These are phyloP conservation scores for Recurvomyces mirabilis DNA, from an alignment of 495 filamentous ascomycete genomes.

Conservation along the genomic window DNA sequence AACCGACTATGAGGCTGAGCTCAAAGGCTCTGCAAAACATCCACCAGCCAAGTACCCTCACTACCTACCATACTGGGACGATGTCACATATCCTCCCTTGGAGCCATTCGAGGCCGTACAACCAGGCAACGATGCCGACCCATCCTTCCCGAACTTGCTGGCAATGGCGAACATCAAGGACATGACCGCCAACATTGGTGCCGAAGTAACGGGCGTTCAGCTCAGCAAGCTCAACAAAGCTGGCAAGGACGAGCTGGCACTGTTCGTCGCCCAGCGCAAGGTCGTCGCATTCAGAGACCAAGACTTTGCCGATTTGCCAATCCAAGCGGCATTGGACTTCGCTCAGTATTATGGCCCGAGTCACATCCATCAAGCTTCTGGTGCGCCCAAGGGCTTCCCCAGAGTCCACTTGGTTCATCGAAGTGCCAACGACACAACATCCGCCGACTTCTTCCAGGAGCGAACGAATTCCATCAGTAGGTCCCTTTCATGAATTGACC, in stretches of 20 bases:
- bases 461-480: slow-evolving; percentile 43
- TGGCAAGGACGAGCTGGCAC: slow-evolving; percentile 72
- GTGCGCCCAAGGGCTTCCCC: slow-evolving; percentile 57
- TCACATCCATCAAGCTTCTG: slow-evolving; percentile 73
- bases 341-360: slow-evolving; percentile 69
- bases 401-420: slow-evolving; percentile 73
- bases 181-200: slow-evolving; percentile 63
- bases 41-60: slow-evolving; percentile 51
- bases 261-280: slow-evolving; percentile 66
- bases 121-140: slow-evolving; percentile 61
- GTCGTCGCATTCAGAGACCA: slow-evolving; percentile 73
- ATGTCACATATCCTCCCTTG: slow-evolving; percentile 44
- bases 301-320: slow-evolving; percentile 64
- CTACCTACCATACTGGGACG: slow-evolving; percentile 42
- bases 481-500: too few species aligned
- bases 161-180: slow-evolving; percentile 40
- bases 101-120: slow-evolving; percentile 61
- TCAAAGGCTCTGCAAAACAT: slow-evolving; percentile 30
- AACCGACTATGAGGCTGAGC: slow-evolving; percentile 24
- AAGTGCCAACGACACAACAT: slow-evolving; percentile 48
- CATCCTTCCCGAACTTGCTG: slow-evolving; percentile 55
- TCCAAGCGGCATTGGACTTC: slow-evolving; percentile 57
- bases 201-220: slow-evolving; percentile 66
- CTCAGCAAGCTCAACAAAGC: slow-evolving; percentile 52
- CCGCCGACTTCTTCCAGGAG: slow-evolving; percentile 48